Conservation (phyloP, 306 rosid species). For the Leucaena leucocephala region DNA sequence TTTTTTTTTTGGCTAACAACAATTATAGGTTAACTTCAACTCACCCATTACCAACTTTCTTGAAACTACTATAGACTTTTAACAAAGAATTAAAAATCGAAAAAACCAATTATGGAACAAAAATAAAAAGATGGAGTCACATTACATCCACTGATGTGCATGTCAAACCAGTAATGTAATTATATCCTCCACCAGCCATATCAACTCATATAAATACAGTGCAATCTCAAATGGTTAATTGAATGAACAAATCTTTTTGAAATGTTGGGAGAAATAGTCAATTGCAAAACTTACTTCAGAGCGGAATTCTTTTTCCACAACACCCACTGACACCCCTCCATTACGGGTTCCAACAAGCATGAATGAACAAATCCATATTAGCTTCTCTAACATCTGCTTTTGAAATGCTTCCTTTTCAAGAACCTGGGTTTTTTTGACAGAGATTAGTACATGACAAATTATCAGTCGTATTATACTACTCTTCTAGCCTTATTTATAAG, state of each 20-base stretch:
- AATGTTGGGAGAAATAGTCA: constrained; percentile 1
- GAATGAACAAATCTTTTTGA: too few relatives aligned
- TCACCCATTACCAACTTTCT: background rate
- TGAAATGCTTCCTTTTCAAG: constrained; percentile 80
- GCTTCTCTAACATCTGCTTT: constrained; percentile 94
- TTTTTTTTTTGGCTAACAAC: too few relatives aligned
- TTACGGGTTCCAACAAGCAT: constrained; percentile 98
- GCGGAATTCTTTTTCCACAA: constrained; percentile 75
- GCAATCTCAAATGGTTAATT: constrained; percentile 1
- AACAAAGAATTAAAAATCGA: background rate
- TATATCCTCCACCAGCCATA: background rate
- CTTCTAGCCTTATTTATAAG: too few relatives aligned
- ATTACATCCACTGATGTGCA: background rate
- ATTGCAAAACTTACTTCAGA: constrained; percentile 62
- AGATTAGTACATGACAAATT: constrained; percentile 21
- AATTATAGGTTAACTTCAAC: background rate
- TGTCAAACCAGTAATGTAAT: background rate
- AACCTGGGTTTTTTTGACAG: constrained; percentile 53
- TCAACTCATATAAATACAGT: background rate
- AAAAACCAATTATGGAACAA: background rate
- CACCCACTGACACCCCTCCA: constrained; percentile 82
- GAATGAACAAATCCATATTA: constrained; percentile 92
- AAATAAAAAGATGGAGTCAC: background rate
- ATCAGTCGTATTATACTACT: constrained; percentile 4
- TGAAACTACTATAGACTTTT: background rate